A percentile compares a stretch with the other conserved stretches of the same genome.
Conservation (phyloP, 1,139 yeast species). For the Suhomyces guaymorum region DNA sequence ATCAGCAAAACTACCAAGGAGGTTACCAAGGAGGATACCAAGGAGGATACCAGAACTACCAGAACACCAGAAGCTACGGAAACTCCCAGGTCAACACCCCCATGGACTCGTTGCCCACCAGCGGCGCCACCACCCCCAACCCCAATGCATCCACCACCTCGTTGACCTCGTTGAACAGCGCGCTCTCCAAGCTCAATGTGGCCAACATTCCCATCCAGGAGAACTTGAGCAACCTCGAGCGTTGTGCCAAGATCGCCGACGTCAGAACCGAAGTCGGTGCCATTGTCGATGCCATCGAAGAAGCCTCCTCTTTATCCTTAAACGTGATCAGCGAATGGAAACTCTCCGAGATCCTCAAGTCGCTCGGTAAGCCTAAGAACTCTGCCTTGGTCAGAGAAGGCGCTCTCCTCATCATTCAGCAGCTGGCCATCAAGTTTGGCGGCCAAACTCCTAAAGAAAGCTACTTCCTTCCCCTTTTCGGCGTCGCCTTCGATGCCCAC, state of each 20-base stretch:
- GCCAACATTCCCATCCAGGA: constrained; percentile 70
- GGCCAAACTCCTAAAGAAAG: constrained; percentile 76
- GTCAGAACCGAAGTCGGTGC: constrained; percentile 61
- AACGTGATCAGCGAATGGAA: constrained; percentile 64
- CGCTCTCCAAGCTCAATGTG: constrained; percentile 60
- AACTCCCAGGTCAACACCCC: constrained; percentile 27
- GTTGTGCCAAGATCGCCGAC: constrained; percentile 61
- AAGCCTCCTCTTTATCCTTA: constrained; percentile 44
- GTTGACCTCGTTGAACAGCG: constrained; percentile 66
- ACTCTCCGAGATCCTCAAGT: constrained; percentile 58
- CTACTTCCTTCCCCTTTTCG: constrained; percentile 59
- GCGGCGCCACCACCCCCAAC: constrained; percentile 43
- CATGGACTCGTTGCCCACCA: constrained; percentile 38
- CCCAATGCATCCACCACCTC: constrained; percentile 63
- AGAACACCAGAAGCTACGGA: constrained; percentile 7
- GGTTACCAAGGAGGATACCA: constrained; percentile 3
- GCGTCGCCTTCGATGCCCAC: constrained; percentile 59
- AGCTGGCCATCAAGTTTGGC: constrained; percentile 64
- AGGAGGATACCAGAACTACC: constrained; percentile 7
- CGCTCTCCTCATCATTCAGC: constrained; percentile 65
- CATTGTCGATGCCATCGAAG: constrained; percentile 51
- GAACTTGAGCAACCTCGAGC: constrained; percentile 55
- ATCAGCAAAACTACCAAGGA: constrained; percentile 14
- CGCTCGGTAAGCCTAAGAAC: constrained; percentile 73
- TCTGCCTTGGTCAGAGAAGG: constrained; percentile 76